These are phyloP conservation scores for Syzygium oleosum DNA, from an alignment of 345 rosid genomes.

Conservation along the genomic window DNA sequence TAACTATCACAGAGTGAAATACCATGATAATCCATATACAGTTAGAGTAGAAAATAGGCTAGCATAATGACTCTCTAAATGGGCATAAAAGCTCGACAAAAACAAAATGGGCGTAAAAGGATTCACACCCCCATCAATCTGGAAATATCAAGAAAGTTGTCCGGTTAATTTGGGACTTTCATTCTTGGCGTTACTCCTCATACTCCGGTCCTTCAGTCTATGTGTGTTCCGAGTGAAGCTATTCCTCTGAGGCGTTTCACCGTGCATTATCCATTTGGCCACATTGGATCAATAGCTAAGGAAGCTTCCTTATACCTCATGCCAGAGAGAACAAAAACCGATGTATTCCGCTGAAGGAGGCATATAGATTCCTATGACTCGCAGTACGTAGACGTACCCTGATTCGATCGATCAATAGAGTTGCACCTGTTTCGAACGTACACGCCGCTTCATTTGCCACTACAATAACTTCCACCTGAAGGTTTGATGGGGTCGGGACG, in stretches of 20 bases:
- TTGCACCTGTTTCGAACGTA: not conserved
- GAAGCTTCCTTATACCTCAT: constrained; percentile 75
- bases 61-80: not conserved
- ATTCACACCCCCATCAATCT: too few relatives aligned
- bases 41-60: not conserved
- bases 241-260: not conserved
- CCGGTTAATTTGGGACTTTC: not conserved
- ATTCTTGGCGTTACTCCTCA: not conserved
- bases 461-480: not conserved
- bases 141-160: not conserved
- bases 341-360: constrained; percentile 77
- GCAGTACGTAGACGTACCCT: constrained; percentile 25
- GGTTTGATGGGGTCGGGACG: not conserved
- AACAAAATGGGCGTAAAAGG: too few relatives aligned
- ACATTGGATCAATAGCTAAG: constrained; percentile 75
- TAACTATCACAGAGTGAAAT: not conserved
- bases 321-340: constrained; percentile 54
- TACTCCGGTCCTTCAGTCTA: not conserved
- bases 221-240: not conserved
- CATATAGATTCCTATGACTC: constrained; percentile 56
- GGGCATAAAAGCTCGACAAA: not conserved
- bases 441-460: not conserved
- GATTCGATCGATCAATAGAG: constrained; percentile 4
- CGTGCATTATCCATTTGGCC: constrained; percentile 29
- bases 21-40: not conserved